phyloP scores from a whole-genome alignment of 192 early-diverging fungal species.

The Linnemannia zychae region DNA sequence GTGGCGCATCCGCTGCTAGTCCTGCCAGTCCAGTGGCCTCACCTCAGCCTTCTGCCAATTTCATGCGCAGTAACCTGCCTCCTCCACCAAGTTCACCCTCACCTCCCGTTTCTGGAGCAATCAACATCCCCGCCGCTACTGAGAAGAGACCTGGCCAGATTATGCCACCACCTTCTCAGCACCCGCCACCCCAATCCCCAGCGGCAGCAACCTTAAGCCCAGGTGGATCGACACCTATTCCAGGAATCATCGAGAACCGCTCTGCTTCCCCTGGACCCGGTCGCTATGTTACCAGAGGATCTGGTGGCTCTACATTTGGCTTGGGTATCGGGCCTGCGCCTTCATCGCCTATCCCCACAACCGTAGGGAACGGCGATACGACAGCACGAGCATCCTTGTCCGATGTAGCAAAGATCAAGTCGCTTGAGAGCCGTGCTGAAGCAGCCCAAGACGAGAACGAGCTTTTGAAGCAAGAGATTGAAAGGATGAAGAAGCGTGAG shows the following conservation, averaged over 20 bases:
- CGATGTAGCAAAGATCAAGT: constrained; percentile 29
- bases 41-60: constrained; percentile 3
- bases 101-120: constrained; percentile 19
- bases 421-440: constrained; percentile 14
- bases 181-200: constrained; percentile 11
- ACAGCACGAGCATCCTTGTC: not conserved
- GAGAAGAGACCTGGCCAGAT: not conserved
- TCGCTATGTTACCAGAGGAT: constrained; percentile 13
- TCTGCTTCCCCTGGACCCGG: constrained; percentile 23
- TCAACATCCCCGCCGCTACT: constrained; percentile 9
- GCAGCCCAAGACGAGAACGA: constrained; percentile 29
- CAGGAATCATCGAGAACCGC: constrained; percentile 33
- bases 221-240: constrained; percentile 48
- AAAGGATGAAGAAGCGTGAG: constrained; percentile 38
- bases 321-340: constrained; percentile 23
- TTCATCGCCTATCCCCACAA: not conserved
- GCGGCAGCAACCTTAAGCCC: not conserved
- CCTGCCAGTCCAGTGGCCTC: not conserved
- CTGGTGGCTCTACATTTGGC: constrained; percentile 20
- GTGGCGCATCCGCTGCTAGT: not conserved
- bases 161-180: not conserved
- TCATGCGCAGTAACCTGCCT: constrained; percentile 24
- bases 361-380: not conserved
- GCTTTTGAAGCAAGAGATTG: constrained; percentile 18
- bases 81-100: constrained; percentile 21